A percentile compares a stretch with the other conserved stretches of the same genome.
Conservation (phyloP, 202 grass and related monocot species). For the Carex arenaria region DNA sequence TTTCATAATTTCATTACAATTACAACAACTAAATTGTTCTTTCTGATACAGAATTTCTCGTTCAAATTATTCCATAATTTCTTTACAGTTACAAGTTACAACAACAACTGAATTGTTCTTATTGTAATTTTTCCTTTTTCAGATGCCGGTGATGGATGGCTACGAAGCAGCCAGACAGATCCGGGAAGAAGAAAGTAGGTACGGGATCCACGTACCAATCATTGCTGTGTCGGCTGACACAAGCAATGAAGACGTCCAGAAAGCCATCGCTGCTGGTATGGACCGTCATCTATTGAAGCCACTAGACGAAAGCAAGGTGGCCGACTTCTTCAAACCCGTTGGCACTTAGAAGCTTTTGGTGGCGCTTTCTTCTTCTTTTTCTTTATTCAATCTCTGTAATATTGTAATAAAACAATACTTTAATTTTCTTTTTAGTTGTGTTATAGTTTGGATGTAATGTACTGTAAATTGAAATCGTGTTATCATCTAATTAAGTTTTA, state of each 20-base stretch:
- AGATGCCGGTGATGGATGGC: conserved; percentile 79
- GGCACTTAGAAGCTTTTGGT: background rate
- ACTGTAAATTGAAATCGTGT: background rate
- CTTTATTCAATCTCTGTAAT: background rate
- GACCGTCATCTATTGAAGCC: conserved; percentile 62
- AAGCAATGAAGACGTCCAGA: background rate
- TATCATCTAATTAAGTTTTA: background rate
- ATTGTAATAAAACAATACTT: background rate
- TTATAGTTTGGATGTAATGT: background rate
- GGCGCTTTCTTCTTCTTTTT: background rate
- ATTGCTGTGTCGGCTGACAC: background rate
- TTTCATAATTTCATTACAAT: background rate
- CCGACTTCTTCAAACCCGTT: conserved; percentile 23
- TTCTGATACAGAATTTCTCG: background rate
- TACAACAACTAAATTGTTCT: background rate
- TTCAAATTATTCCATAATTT: background rate
- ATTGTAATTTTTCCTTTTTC: background rate
- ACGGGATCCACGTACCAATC: background rate
- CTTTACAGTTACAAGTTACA: background rate
- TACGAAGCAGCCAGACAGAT: conserved; percentile 67
- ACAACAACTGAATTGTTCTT: background rate
- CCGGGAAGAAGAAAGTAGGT: conserved; percentile 30
- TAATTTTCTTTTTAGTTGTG: background rate
- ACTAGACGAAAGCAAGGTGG: conserved; percentile 23
- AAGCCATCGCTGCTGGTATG: conserved; percentile 39